phyloP scores from a whole-genome alignment of 345 rosid genomes.

The Citrus trifoliata region DNA sequence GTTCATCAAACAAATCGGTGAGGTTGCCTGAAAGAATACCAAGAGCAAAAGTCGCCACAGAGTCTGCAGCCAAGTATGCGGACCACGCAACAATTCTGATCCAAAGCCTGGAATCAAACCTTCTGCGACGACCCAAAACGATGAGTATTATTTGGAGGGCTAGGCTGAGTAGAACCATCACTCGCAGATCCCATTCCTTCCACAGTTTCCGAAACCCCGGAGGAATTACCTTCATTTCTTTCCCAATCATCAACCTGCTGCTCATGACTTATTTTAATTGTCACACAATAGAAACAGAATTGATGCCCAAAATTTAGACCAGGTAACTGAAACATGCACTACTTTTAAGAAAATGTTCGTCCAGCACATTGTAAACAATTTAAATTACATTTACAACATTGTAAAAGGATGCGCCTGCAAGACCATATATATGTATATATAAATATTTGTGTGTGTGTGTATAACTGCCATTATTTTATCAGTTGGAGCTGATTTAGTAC shows the following conservation, averaged over 20 bases:
- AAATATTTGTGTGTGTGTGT: no score
- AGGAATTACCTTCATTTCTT: neutral
- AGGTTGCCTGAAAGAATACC: neutral
- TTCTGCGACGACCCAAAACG: neutral
- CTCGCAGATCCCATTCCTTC: neutral
- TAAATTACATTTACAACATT: no score
- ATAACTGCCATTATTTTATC: no score
- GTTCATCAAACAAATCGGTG: neutral
- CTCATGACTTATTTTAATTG: neutral
- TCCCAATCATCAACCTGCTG: neutral
- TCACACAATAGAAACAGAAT: no score
- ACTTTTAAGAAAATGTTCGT: no score
- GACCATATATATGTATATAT: no score
- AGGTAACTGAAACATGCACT: no score
- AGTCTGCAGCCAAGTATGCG: neutral
- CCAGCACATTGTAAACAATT: no score
- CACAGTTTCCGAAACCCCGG: neutral
- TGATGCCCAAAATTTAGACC: no score
- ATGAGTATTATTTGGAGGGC: neutral
- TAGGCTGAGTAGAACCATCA: neutral
- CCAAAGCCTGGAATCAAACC: neutral
- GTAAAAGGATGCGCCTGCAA: no score
- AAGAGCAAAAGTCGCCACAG: neutral
- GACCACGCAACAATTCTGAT: neutral
- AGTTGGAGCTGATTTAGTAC: no score